phyloP scores from a whole-genome alignment of 768 basidiomycete genomes.

The Trametopsis cervina region DNA sequence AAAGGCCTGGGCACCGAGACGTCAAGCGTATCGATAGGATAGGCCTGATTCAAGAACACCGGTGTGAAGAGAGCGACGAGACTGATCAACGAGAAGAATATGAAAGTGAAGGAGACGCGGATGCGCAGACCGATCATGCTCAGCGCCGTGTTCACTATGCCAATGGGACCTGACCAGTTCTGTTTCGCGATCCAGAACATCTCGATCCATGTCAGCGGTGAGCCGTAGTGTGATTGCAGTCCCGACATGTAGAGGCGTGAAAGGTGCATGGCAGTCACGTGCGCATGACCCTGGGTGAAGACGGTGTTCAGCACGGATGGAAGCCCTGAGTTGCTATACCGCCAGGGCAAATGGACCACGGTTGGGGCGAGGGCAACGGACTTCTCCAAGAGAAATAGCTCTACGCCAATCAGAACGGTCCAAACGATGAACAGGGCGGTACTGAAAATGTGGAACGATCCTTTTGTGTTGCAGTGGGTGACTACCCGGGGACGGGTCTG shows the following conservation, averaged over 20 bases:
- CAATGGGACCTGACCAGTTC: constrained; percentile 15
- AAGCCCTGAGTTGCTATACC: background rate
- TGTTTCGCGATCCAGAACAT: constrained; percentile 19
- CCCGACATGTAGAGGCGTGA: constrained; percentile 1
- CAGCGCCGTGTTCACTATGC: constrained; percentile 8
- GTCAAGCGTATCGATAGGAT: constrained; percentile 12
- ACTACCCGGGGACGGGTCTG: no score
- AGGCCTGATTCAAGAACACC: constrained; percentile 14
- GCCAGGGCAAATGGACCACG: constrained; percentile 1
- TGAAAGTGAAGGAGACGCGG: constrained; percentile 12
- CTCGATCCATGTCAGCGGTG: constrained; percentile 15
- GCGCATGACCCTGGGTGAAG: constrained; percentile 2
- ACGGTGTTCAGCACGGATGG: constrained; percentile 2
- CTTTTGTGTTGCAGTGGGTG: no score
- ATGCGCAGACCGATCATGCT: constrained; percentile 2
- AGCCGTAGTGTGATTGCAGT: constrained; percentile 1
- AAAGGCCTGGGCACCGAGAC: constrained; percentile 7
- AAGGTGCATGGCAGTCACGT: constrained; percentile 3
- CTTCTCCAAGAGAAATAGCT: no score
- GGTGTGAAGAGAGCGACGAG: constrained; percentile 17
- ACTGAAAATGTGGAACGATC: no score
- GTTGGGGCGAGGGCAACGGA: background rate
- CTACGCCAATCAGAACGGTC: background rate
- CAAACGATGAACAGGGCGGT: background rate
- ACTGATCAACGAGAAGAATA: constrained; percentile 13